A percentile compares a stretch with the other conserved stretches of the same genome.
These are phyloP conservation scores for Botryotinia calthae DNA, from an alignment of 2,329 filamentous ascomycete genomes.

Conservation along the genomic window DNA sequence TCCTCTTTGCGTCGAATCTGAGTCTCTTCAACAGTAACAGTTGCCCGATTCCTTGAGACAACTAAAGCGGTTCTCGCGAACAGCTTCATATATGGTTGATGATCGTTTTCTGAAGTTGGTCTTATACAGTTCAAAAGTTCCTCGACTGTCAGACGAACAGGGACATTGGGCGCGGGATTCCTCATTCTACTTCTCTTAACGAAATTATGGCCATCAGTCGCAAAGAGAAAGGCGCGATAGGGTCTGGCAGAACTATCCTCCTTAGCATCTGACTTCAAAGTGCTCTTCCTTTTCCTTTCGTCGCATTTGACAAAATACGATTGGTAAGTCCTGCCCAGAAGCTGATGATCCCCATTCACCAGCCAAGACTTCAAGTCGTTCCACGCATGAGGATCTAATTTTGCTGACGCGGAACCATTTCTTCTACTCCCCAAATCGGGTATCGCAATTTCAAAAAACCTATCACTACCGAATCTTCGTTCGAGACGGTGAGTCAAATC, in stretches of 20 bases:
- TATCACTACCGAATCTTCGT: constrained; percentile 56
- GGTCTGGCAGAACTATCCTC: constrained; percentile 38
- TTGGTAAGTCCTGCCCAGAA: constrained; percentile 36
- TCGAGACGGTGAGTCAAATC: constrained; percentile 51
- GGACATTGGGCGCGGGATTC: not conserved
- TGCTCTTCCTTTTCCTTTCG: constrained; percentile 38
- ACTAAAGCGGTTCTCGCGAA: constrained; percentile 59
- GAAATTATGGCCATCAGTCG: constrained; percentile 45
- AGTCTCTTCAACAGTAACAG: constrained; percentile 44
- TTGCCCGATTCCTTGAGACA: constrained; percentile 43
- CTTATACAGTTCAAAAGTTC: constrained; percentile 54
- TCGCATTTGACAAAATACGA: constrained; percentile 34
- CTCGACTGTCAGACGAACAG: constrained; percentile 38
- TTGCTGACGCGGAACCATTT: constrained; percentile 34
- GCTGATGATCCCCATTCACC: constrained; percentile 28
- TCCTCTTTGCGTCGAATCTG: constrained; percentile 46
- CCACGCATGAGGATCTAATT: constrained; percentile 38
- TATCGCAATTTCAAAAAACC: constrained; percentile 56
- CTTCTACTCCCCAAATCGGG: constrained; percentile 43
- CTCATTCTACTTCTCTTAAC: not conserved
- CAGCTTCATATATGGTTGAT: constrained; percentile 52
- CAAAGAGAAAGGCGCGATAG: constrained; percentile 54
- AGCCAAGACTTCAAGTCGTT: constrained; percentile 45
- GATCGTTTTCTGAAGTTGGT: constrained; percentile 44
- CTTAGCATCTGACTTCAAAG: constrained; percentile 41